These are phyloP conservation scores for Lunularia cruciata DNA, from an alignment of 225 moss, liverwort and hornwort species.

Conservation along the genomic window DNA sequence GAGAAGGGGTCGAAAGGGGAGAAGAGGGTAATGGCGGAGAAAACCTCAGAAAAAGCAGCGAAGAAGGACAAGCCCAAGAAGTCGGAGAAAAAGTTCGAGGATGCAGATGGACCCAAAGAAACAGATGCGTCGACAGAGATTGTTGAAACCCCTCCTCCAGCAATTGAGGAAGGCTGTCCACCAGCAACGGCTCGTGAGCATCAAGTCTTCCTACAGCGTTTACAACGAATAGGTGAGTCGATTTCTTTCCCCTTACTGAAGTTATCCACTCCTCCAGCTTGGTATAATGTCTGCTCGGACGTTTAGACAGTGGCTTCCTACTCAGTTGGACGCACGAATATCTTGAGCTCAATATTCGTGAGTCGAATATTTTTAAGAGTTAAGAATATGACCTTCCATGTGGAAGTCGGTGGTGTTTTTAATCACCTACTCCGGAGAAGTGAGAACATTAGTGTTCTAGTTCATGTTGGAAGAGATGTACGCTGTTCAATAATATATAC, in stretches of 20 bases:
- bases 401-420: too few species aligned
- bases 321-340: too few species aligned
- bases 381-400: not conserved
- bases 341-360: not conserved
- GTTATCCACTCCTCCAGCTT: not conserved
- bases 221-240: conserved; percentile 75
- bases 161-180: conserved; percentile 44
- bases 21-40: conserved; percentile 13
- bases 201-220: conserved; percentile 63
- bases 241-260: too few species aligned
- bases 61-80: conserved; percentile 29
- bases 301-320: too few species aligned
- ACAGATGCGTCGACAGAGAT: conserved; percentile 38
- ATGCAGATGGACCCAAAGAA: conserved; percentile 25
- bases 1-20: conserved; percentile 17
- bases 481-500: too few species aligned
- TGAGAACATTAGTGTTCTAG: too few species aligned
- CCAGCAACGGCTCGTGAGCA: conserved; percentile 72
- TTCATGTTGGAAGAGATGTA: too few species aligned
- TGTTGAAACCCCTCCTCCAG: conserved; percentile 42
- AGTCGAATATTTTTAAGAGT: not conserved
- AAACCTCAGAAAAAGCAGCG: conserved; percentile 11
- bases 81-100: conserved; percentile 26
- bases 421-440: too few species aligned
- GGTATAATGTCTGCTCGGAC: not conserved